Evolutionary conservation across 1,284 basidiomycete genomes (phyloP), one percentile per base, ranked within the genome.

Genomic region (Ganoderma multipileum): DNA sequence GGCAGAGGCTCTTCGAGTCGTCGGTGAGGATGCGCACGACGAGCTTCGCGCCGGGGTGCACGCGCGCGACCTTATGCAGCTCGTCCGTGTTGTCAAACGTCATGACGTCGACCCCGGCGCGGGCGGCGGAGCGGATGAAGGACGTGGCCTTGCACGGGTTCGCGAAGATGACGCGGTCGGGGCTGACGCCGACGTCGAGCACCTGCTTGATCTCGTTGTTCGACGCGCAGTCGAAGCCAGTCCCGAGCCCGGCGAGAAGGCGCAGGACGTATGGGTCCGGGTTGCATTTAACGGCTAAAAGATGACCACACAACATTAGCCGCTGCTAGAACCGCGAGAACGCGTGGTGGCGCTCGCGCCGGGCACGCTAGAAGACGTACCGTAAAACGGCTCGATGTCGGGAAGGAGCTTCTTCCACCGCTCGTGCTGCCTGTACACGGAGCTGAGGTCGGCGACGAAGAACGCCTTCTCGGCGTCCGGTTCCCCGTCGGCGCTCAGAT

Each of bases 41-140:
- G 64, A 98, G 89, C 82, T 95, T 93, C 54, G 97, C 96, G 58
- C 81, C 76, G 0, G 96, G 95, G 79, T 97, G 91, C 23, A 87
- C 85, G 59, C 92, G 91, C 59, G 94, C 91, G 73, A 99, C 90
- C 84, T 99, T 99, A 88, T 95, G 87, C n/a, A 99, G 85, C 80
- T 99, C 98, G 82, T 99, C 98, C 63, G 89, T 88, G 81, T 99
- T 99, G 84, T 99, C 98, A 78, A 99, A 99, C 0, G 97, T 99
- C 95, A 98, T 98, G 83, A 90, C 91, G 76, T 95, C 88, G 60
- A 99, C 96, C 30, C 93, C 92, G 36, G 86, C 81, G 72, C 87
- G 88, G 44, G 90, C 90, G 16, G 98, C 95, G 74, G 91, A 90
- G 67, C 96, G 94, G 73, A 99, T 89, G 82, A 98, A 98, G 9